These are phyloP conservation scores for Hemileccinum impolitum DNA, from an alignment of 768 basidiomycete genomes.

Conservation along the genomic window DNA sequence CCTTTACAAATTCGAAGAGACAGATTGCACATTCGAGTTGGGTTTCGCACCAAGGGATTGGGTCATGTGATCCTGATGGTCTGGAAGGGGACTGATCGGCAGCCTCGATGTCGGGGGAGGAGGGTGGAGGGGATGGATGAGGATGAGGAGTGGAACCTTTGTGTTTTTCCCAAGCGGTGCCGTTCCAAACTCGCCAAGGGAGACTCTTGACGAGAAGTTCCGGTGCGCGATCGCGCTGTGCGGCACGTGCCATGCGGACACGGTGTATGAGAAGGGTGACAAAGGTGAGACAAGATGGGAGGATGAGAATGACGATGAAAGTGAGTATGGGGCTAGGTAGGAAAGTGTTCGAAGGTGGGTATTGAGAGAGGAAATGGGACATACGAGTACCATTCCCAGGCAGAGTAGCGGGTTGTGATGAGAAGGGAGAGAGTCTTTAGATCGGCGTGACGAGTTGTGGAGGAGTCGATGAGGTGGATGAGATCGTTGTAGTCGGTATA, in stretches of 20 bases:
- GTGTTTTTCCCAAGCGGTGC: constrained; percentile 77
- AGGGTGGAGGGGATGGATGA: constrained; percentile 25
- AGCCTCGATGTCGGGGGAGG: constrained; percentile 38
- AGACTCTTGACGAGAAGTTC: constrained; percentile 74
- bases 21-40: constrained; percentile 94
- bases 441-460: constrained; percentile 79
- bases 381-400: constrained; percentile 93
- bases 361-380: constrained; percentile 20
- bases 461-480: constrained; percentile 61
- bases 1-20: constrained; percentile 78
- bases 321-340: constrained; percentile 71
- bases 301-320: constrained; percentile 81
- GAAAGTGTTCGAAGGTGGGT: constrained; percentile 8
- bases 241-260: constrained; percentile 76
- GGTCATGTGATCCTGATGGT: constrained; percentile 26
- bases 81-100: constrained; percentile 25
- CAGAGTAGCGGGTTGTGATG: constrained; percentile 74
- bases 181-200: constrained; percentile 83
- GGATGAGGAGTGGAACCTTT: constrained; percentile 33
- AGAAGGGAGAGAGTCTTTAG: constrained; percentile 70
- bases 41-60: constrained; percentile 73
- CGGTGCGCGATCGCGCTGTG: constrained; percentile 79
- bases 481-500: constrained; percentile 77
- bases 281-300: constrained; percentile 87
- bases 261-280: constrained; percentile 88